Percentiles rank a stretch among this genome's conserved stretches.
phyloP scores from a whole-genome alignment of 768 basidiomycete species.

The Hirschioporus abietinus region DNA sequence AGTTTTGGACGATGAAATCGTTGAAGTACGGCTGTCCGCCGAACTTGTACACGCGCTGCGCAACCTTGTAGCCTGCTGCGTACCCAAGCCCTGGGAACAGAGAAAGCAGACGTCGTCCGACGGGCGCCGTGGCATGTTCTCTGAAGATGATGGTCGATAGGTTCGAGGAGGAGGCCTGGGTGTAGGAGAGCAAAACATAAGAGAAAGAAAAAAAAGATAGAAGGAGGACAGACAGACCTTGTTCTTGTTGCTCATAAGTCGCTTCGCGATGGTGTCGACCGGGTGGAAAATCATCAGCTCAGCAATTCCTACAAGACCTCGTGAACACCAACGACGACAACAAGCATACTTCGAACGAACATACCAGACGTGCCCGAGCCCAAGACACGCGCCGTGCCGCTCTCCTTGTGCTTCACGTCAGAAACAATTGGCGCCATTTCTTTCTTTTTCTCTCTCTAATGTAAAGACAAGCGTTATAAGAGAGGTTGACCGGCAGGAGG shows the following conservation, averaged over 20 bases:
- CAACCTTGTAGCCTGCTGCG: conserved; percentile 95
- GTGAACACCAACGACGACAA: background rate
- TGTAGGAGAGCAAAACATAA: conserved; percentile 18
- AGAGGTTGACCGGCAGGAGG: no score
- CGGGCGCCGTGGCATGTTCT: conserved; percentile 65
- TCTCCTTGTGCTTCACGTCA: conserved; percentile 49
- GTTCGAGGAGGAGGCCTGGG: conserved; percentile 55
- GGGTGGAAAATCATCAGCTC: conserved; percentile 95
- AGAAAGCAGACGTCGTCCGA: conserved; percentile 69
- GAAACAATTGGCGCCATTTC: background rate
- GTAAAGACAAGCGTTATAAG: no score
- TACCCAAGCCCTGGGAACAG: conserved; percentile 99
- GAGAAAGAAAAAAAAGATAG: conserved; percentile 7
- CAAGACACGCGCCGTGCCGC: conserved; percentile 82
- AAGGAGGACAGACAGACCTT: conserved; percentile 41
- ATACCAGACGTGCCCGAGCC: conserved; percentile 91
- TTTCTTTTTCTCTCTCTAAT: background rate
- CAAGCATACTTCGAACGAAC: conserved; percentile 16
- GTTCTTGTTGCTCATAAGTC: conserved; percentile 95
- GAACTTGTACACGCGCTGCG: conserved; percentile 95
- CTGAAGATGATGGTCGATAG: conserved; percentile 84
- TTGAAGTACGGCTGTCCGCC: conserved; percentile 98
- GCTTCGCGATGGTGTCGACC: conserved; percentile 97
- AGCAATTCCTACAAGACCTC: conserved; percentile 63
- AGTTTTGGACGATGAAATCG: conserved; percentile 80